These are phyloP conservation scores for Pseudogymnoascus sp. DNA, from an alignment of 2,329 filamentous ascomycete genomes.

Conservation along the genomic window DNA sequence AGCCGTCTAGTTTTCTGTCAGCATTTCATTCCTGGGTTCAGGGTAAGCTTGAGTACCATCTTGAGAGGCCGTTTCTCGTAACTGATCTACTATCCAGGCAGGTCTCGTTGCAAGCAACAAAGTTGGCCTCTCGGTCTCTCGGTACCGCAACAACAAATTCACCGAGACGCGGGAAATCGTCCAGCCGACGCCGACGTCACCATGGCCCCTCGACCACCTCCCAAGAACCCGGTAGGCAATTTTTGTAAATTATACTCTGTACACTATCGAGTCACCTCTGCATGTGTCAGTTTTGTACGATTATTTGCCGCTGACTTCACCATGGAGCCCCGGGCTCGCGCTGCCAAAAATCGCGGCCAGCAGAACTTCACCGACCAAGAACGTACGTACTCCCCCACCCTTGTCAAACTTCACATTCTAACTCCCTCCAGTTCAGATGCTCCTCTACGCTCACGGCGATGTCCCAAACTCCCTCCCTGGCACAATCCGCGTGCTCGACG, in stretches of 20 bases:
- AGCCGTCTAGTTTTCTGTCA: constrained; percentile 57
- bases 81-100: not conserved
- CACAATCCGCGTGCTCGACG: constrained; percentile 82
- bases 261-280: not conserved
- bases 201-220: not conserved
- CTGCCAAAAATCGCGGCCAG: constrained; percentile 73
- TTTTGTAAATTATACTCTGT: not conserved
- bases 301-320: not conserved
- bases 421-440: constrained; percentile 52
- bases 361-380: constrained; percentile 72
- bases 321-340: constrained; percentile 71
- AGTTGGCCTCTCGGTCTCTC: not conserved
- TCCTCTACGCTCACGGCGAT: constrained; percentile 77
- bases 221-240: not conserved
- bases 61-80: constrained; percentile 8
- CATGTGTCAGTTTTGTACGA: not conserved
- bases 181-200: not conserved
- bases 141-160: constrained; percentile 3
- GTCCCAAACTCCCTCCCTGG: constrained; percentile 69
- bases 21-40: not conserved
- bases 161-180: constrained; percentile 6
- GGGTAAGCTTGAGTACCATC: constrained; percentile 15
- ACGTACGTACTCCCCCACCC: constrained; percentile 41
- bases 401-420: constrained; percentile 14
- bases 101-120: not conserved